These are phyloP conservation scores for Starmerella vaccinii DNA, from an alignment of 805 yeast genomes.

Conservation along the genomic window DNA sequence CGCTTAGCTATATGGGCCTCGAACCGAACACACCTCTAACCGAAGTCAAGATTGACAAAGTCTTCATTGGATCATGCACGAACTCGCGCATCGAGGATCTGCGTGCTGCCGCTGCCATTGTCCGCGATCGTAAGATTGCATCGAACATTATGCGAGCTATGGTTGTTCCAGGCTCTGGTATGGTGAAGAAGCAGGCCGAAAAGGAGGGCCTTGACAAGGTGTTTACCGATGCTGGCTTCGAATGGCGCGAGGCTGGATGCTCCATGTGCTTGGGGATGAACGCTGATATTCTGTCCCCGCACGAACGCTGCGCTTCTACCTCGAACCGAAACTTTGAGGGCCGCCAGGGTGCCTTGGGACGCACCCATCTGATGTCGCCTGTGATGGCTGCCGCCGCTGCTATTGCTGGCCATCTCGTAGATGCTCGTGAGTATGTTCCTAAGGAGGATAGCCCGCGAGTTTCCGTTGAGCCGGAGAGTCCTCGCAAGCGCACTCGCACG, in stretches of 20 bases:
- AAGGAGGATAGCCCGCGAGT: conserved; percentile 29
- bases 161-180: conserved; percentile 96
- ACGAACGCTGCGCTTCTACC: conserved; percentile 97
- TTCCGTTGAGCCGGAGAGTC: conserved; percentile 28
- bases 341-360: conserved; percentile 92
- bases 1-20: conserved; percentile 86
- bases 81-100: conserved; percentile 96
- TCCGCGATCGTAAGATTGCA: conserved; percentile 81
- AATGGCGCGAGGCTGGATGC: conserved; percentile 99
- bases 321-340: conserved; percentile 98
- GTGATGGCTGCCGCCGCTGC: conserved; percentile 99
- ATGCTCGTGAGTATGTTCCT: conserved; percentile 65
- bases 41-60: conserved; percentile 77
- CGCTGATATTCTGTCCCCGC: conserved; percentile 90
- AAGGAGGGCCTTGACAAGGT: conserved; percentile 87
- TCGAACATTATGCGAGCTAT: conserved; percentile 67
- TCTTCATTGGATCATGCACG: conserved; percentile 96
- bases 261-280: conserved; percentile 99
- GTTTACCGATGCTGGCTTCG: conserved; percentile 85
- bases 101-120: conserved; percentile 89
- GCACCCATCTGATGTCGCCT: conserved; percentile 97
- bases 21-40: conserved; percentile 67
- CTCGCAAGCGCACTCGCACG: conserved; percentile 2
- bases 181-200: conserved; percentile 89
- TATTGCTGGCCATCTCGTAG: conserved; percentile 78